Evolutionary conservation across 2,329 filamentous ascomycete genomes (phyloP).

Genomic region (Ophiostoma ulmi): DNA sequence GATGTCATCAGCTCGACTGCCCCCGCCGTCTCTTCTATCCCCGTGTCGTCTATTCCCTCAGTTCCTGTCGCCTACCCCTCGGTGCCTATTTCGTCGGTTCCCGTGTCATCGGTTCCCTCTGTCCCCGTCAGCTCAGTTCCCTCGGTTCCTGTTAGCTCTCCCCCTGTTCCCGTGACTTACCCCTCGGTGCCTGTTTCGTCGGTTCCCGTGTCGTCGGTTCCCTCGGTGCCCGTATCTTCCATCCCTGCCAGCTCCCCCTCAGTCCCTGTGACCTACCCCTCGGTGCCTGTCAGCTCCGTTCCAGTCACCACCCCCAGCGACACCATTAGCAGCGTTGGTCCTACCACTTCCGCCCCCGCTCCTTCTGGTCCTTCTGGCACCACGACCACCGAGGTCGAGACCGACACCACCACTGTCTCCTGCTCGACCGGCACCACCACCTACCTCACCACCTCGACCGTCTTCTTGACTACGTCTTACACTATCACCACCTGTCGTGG

Average conservation of each 20-base stretch:
- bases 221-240: not conserved
- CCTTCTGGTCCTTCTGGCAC: not conserved
- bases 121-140: not conserved
- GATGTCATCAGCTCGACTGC: not conserved
- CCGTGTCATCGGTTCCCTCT: not conserved
- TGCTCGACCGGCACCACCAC: conserved; percentile 9
- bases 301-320: not conserved
- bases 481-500: conserved; percentile 31
- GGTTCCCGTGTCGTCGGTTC: not conserved
- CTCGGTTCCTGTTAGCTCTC: not conserved
- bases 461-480: conserved; percentile 30
- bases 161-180: not conserved
- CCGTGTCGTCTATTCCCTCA: not conserved
- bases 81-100: not conserved
- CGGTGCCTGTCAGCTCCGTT: not conserved
- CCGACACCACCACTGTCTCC: not conserved
- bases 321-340: not conserved
- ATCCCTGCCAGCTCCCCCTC: not conserved
- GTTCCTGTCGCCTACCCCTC: not conserved
- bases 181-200: not conserved
- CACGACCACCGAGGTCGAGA: not conserved
- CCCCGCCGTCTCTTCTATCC: not conserved
- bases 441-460: conserved; percentile 26
- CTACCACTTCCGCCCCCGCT: not conserved
- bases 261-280: not conserved